Evolutionary conservation across 495 filamentous ascomycete species (phyloP), one percentile per base, ranked within the genome.

Genomic region (Aspergillus bertholletiae): DNA sequence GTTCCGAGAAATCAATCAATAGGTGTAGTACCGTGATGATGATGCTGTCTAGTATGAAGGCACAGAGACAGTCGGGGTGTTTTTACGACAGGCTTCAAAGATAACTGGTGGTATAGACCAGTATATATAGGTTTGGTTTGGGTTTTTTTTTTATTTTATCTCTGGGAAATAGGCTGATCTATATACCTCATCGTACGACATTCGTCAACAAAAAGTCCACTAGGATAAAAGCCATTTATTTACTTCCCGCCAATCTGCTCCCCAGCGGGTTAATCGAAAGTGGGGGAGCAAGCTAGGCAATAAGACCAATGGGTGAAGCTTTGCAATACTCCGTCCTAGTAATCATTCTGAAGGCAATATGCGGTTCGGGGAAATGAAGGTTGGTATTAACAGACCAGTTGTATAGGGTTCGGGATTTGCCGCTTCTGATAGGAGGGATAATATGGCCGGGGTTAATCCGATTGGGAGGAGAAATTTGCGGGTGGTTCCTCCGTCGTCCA

Each of bases 381-480:
- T 12, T 43, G 34, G 27, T 26, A 27, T 0, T 26, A 21, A 23
- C 9, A 5, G 28, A 8, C 26, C 8, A 32, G 13, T 43, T 22
- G 18, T 43, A 40, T 43, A 43, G 39, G 20, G 18, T 22, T 43
- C n/a, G 39, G 39, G 5, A 43, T 43, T 43, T 18, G 39, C 18
- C 18, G 39, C 39, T 13, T 43, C 55, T 62, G 66, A 71, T 74
- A 72, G 69, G 71, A 69, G 71, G 67, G 61, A 68, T 58, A 63
- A 64, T 43, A 57, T 46, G 20, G 21, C 7, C 9, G 15, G 34
- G 20, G 63, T 54, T 65, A 57, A 54, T 52, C 70, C 64, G 71
- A 69, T 68, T 71, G 66, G 66, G 56, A 62, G 69, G 70, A 66
- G 64, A 74, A 65, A 43, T 22, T 43, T 18, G 39, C 13, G 18